phyloP scores from a whole-genome alignment of 805 yeast genomes.

The Ogataea ramenticola region DNA sequence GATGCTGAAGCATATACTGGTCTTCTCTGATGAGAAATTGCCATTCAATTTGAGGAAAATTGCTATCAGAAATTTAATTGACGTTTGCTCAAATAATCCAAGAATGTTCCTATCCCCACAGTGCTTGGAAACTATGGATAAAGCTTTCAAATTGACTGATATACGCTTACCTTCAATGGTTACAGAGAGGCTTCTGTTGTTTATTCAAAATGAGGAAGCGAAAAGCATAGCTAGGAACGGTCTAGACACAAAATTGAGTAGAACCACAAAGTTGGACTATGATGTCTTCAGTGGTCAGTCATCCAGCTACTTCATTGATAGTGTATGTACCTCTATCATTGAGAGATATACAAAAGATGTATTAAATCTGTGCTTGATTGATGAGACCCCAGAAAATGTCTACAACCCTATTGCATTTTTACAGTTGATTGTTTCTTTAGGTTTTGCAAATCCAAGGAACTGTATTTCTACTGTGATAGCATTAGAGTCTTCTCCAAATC shows the following conservation, averaged over 20 bases:
- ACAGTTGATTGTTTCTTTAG: conserved; percentile 49
- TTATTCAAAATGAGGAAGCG: conserved; percentile 50
- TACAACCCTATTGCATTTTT: conserved; percentile 47
- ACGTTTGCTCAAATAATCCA: conserved; percentile 56
- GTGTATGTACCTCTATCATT: conserved; percentile 65
- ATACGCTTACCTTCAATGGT: conserved; percentile 41
- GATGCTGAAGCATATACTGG: conserved; percentile 50
- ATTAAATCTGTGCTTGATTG: conserved; percentile 39
- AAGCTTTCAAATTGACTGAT: conserved; percentile 33
- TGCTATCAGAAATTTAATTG: conserved; percentile 52
- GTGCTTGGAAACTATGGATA: conserved; percentile 44
- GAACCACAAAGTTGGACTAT: conserved; percentile 31
- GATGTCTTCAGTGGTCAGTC: conserved; percentile 51
- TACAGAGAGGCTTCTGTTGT: conserved; percentile 49
- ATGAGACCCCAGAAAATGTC: conserved; percentile 37
- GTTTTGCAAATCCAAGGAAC: conserved; percentile 68
- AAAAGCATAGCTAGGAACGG: conserved; percentile 35
- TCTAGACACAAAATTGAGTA: conserved; percentile 28
- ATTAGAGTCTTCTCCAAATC: conserved; percentile 46
- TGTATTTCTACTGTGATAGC: conserved; percentile 69
- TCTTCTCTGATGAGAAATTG: conserved; percentile 34
- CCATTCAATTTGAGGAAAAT: conserved; percentile 32
- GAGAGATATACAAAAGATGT: conserved; percentile 51
- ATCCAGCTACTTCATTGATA: conserved; percentile 47
- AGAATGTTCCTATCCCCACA: conserved; percentile 55